These are phyloP conservation scores for Nepenthes mirabilis DNA, from an alignment of 148 eudicot species.

Conservation along the genomic window DNA sequence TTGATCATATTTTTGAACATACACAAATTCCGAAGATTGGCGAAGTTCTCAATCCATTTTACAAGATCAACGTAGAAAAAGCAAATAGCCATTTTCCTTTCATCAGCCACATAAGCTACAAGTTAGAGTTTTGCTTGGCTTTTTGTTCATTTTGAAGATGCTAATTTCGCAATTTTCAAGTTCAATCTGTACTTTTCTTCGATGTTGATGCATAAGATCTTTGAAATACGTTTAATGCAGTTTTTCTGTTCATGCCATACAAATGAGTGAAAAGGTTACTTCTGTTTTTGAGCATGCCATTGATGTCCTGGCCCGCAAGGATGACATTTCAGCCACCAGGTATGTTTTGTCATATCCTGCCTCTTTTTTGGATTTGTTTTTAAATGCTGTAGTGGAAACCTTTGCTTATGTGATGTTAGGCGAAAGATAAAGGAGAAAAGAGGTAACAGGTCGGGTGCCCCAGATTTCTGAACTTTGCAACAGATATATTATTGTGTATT, in stretches of 20 bases:
- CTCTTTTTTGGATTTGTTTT: constrained; percentile 1
- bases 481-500: too few relatives aligned
- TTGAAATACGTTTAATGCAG: constrained; percentile 28
- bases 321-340: constrained; percentile 46
- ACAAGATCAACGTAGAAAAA: constrained; percentile 58
- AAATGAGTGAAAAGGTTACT: constrained; percentile 81
- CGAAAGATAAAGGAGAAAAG: neutral
- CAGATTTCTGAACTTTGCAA: too few relatives aligned
- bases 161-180: constrained; percentile 1
- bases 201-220: constrained; percentile 1
- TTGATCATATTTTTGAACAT: constrained; percentile 92
- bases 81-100: constrained; percentile 62
- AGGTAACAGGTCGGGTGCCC: too few relatives aligned
- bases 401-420: neutral
- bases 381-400: neutral
- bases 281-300: constrained; percentile 80
- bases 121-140: constrained; percentile 33
- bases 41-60: constrained; percentile 70
- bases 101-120: constrained; percentile 76
- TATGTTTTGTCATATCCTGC: constrained; percentile 13
- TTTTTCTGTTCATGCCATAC: constrained; percentile 92
- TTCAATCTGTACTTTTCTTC: neutral
- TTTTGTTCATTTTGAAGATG: constrained; percentile 4
- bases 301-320: constrained; percentile 64
- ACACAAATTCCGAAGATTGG: constrained; percentile 66